phyloP scores from a whole-genome alignment of 2,329 filamentous ascomycete species.

The Trichoderma citrinoviride region DNA sequence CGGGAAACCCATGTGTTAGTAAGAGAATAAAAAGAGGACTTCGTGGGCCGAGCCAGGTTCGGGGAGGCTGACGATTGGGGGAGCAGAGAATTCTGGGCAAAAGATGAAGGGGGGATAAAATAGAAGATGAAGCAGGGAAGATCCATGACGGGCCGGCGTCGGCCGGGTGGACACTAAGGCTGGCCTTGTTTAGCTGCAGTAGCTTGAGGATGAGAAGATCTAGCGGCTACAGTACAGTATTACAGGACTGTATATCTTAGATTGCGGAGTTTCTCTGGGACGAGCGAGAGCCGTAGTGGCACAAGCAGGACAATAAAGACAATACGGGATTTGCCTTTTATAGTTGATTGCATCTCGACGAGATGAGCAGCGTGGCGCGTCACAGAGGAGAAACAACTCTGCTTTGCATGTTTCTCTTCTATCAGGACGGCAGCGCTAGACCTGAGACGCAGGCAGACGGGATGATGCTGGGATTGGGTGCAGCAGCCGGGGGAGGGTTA shows the following conservation, averaged over 20 bases:
- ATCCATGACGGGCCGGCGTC: slow-evolving; percentile 19
- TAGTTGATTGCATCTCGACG: too few relatives aligned
- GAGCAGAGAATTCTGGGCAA: not conserved
- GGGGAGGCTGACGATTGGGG: slow-evolving; percentile 11
- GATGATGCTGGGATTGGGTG: slow-evolving; percentile 10
- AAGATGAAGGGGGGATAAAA: not conserved
- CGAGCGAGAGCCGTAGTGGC: not conserved
- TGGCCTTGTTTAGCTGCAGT: not conserved
- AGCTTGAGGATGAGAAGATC: not conserved
- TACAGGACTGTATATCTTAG: too few relatives aligned
- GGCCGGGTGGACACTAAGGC: not conserved
- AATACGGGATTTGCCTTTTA: too few relatives aligned
- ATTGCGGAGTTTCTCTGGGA: not conserved
- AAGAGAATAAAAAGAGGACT: not conserved
- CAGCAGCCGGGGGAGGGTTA: not conserved
- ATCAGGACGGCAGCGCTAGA: not conserved
- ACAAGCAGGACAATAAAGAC: too few relatives aligned
- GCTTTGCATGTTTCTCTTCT: too few relatives aligned
- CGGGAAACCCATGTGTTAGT: slow-evolving; percentile 16
- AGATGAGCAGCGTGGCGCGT: too few relatives aligned
- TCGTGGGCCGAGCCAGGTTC: not conserved
- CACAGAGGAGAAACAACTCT: too few relatives aligned
- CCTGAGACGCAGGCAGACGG: slow-evolving; percentile 13
- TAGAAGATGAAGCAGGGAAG: not conserved
- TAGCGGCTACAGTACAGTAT: too few relatives aligned